These are phyloP conservation scores for Xylaria sp. DNA, from an alignment of 2,329 filamentous ascomycete genomes.

Conservation along the genomic window DNA sequence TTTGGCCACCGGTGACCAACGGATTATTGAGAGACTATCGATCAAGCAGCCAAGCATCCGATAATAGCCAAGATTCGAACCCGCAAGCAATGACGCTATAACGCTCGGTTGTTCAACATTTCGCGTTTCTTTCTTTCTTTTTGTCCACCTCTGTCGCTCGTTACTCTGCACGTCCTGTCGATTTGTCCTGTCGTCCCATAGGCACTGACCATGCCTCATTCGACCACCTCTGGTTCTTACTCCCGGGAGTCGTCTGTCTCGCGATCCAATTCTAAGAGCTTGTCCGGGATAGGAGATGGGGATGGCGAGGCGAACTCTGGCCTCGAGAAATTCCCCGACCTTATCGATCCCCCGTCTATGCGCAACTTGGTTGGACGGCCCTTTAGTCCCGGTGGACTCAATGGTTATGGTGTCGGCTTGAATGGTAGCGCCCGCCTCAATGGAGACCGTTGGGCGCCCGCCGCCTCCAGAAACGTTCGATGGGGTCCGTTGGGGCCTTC, in stretches of 20 bases:
- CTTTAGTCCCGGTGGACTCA: slow-evolving; percentile 45
- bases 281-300: slow-evolving; percentile 34
- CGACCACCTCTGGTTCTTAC: slow-evolving; percentile 48
- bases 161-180: slow-evolving; percentile 38
- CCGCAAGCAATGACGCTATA: slow-evolving; percentile 45
- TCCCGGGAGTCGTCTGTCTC: slow-evolving; percentile 48
- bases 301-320: slow-evolving; percentile 45
- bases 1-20: background rate
- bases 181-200: slow-evolving; percentile 31
- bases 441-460: slow-evolving; percentile 49
- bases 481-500: slow-evolving; percentile 44
- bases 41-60: slow-evolving; percentile 14
- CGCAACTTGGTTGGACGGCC: slow-evolving; percentile 45
- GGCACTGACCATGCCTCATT: slow-evolving; percentile 48
- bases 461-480: slow-evolving; percentile 46
- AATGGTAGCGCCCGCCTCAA: slow-evolving; percentile 47
- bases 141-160: slow-evolving; percentile 45
- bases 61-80: slow-evolving; percentile 19
- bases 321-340: slow-evolving; percentile 51
- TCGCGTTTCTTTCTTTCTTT: slow-evolving; percentile 36
- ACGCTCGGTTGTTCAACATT: slow-evolving; percentile 35
- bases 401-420: slow-evolving; percentile 48
- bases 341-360: slow-evolving; percentile 50
- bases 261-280: slow-evolving; percentile 44
- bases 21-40: slow-evolving; percentile 1